Evolutionary conservation across 129 eudicot genomes (phyloP), one percentile per base, ranked within the genome.

Genomic region (Centrapalus pauciflorus): DNA sequence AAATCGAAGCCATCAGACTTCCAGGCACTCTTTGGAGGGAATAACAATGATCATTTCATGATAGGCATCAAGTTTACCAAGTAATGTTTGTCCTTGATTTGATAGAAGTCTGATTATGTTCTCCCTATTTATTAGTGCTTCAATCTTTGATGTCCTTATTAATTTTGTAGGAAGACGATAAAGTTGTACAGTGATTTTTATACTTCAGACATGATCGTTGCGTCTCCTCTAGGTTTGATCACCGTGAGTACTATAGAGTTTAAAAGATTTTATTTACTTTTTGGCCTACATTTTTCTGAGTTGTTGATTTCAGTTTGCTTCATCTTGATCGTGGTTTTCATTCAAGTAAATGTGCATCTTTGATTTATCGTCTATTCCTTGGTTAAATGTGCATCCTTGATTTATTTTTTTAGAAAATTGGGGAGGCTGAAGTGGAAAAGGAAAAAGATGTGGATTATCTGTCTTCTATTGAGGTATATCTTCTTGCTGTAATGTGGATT

Each of bases 371-470:
- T 33, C 3, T 55, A 19, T 67, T 24, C 8, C 58, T 34, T 17
- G 41, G 45, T 52, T 67, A 21, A 68, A 41, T 67, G 46, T 55
- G 46, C 25, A 20, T 25, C 33, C 34, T 69, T 69, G 49, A 56
- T 43, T 55, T 67, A 10, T 51, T 73, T 64, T 74, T 19, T 5
- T 72, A 94, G 99, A 89, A 94, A 94, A 84, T 94, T 29, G 95
- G 82, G 61, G 88, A 84, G 70, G 95, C 99, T 59, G 96, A 89
- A 68, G 70, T 29, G 12, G 84, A 80, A 27, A 94, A 89, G 80
- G 93, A 85, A 74, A 94, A 80, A 72, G 95, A 94, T 72, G 81
- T 89, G 21, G 99, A 94, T 72, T 94, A 94, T 82, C 82, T 94
- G 55, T 89, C 99, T 74, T 94, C 96, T 34, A 86, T 93, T 23